phyloP scores from a whole-genome alignment of 139 green algal genomes.

The Mesostigma viride region DNA sequence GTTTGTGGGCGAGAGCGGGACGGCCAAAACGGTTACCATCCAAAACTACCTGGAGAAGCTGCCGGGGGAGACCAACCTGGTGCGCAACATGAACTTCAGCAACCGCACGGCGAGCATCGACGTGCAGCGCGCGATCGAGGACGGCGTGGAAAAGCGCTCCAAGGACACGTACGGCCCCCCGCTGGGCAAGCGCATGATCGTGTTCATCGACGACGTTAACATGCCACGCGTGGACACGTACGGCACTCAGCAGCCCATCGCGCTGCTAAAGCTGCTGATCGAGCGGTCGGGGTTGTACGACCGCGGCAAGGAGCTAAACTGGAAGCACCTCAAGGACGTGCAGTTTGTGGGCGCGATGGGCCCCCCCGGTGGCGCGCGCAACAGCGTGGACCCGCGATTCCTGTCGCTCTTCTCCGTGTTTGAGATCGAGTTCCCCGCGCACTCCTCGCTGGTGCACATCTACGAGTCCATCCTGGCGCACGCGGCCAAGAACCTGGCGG shows the following conservation, averaged over 20 bases:
- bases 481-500: slow-evolving; percentile 44
- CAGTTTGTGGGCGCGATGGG: slow-evolving; percentile 71
- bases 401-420: slow-evolving; percentile 68
- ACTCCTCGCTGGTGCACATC: slow-evolving; percentile 59
- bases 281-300: slow-evolving; percentile 62
- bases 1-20: slow-evolving; percentile 64
- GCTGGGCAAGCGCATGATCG: slow-evolving; percentile 63
- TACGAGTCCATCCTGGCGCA: slow-evolving; percentile 60
- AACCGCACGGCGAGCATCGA: slow-evolving; percentile 45
- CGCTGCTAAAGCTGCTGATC: slow-evolving; percentile 67
- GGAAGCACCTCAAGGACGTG: slow-evolving; percentile 83
- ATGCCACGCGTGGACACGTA: slow-evolving; percentile 71
- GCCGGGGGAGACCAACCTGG: slow-evolving; percentile 34
- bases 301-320: slow-evolving; percentile 77
- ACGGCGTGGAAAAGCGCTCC: slow-evolving; percentile 62
- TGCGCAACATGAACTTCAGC: slow-evolving; percentile 65
- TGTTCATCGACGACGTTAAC: slow-evolving; percentile 75
- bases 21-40: slow-evolving; percentile 67
- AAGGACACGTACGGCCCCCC: slow-evolving; percentile 70
- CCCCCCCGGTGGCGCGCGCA: slow-evolving; percentile 67
- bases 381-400: slow-evolving; percentile 71
- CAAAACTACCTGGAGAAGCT: slow-evolving; percentile 48
- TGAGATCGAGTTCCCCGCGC: slow-evolving; percentile 66
- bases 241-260: slow-evolving; percentile 73
- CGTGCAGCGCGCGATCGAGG: slow-evolving; percentile 62